Evolutionary conservation across 768 basidiomycete species (phyloP).

Genomic region (Hebeloma cylindrosporum): DNA sequence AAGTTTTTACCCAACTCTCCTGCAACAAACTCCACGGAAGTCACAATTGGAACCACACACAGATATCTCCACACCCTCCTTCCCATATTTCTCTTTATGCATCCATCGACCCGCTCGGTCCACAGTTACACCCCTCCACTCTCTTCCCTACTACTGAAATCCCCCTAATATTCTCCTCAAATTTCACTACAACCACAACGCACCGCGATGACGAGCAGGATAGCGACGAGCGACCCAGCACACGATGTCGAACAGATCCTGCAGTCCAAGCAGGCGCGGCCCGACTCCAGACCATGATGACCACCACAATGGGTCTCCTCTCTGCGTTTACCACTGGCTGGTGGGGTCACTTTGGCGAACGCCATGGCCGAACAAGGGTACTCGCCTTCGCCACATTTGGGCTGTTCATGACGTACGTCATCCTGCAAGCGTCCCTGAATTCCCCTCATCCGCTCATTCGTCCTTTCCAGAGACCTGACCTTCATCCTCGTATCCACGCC

Average conservation of each 20-base stretch:
- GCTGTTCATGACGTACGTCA: slow-evolving; percentile 38
- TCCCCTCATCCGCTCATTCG: slow-evolving; percentile 6
- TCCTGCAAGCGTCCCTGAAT: slow-evolving; percentile 3
- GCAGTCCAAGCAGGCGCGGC: slow-evolving; percentile 72
- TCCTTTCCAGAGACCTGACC: slow-evolving; percentile 64
- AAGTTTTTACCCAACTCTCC: slow-evolving; percentile 77
- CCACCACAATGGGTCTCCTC: slow-evolving; percentile 74
- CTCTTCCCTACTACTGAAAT: slow-evolving; percentile 13
- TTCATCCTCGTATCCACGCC: slow-evolving; percentile 83
- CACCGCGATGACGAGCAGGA: slow-evolving; percentile 15
- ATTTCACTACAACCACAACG: slow-evolving; percentile 1
- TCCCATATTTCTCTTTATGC: slow-evolving; percentile 21
- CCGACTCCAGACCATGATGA: slow-evolving; percentile 72
- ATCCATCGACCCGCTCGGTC: slow-evolving; percentile 33
- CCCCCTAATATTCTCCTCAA: slow-evolving; percentile 8
- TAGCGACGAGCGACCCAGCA: slow-evolving; percentile 36
- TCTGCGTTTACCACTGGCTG: slow-evolving; percentile 84
- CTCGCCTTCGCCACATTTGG: slow-evolving; percentile 73
- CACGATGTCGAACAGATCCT: slow-evolving; percentile 43
- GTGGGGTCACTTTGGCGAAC: slow-evolving; percentile 87
- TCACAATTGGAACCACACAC: slow-evolving; percentile 42
- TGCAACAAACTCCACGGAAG: slow-evolving; percentile 56
- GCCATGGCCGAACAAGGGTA: slow-evolving; percentile 74
- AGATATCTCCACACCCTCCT: slow-evolving; percentile 12
- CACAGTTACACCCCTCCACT: slow-evolving; percentile 24